Conservation (phyloP, 1,139 yeast species). For the Kazachstania sp. region DNA sequence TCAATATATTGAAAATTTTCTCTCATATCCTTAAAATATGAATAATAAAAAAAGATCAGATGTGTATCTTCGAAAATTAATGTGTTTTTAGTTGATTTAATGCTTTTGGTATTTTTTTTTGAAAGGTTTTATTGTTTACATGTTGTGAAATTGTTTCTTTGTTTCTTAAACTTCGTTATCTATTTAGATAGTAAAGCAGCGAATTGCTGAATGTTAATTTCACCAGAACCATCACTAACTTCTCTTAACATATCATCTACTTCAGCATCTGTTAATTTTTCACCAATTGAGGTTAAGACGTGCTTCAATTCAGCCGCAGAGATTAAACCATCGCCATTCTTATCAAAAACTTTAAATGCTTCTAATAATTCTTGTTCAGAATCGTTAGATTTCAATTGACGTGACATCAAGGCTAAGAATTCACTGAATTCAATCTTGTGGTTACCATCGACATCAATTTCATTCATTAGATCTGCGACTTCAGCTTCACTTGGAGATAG, state of each 20-base stretch:
- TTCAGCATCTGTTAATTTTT: slow-evolving; percentile 89
- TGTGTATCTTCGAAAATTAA: too few species aligned
- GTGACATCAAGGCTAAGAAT: slow-evolving; percentile 61
- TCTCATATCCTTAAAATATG: too few species aligned
- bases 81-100: too few species aligned
- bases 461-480: slow-evolving; percentile 92
- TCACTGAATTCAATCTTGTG: slow-evolving; percentile 91
- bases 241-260: slow-evolving; percentile 95
- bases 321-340: slow-evolving; percentile 91
- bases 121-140: background rate
- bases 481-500: slow-evolving; percentile 96
- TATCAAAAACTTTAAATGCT: slow-evolving; percentile 87
- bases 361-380: slow-evolving; percentile 95
- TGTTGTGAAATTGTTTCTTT: background rate
- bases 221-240: slow-evolving; percentile 94
- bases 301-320: slow-evolving; percentile 95
- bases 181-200: slow-evolving; percentile 59
- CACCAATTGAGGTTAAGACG: slow-evolving; percentile 94
- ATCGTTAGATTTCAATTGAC: slow-evolving; percentile 94
- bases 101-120: too few species aligned
- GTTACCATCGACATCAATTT: slow-evolving; percentile 90
- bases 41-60: too few species aligned
- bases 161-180: background rate
- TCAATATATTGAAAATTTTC: too few species aligned
- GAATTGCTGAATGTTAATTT: slow-evolving; percentile 91